Evolutionary conservation across 768 basidiomycete species (phyloP).

Genomic region (Pleurotus cornucopiae): DNA sequence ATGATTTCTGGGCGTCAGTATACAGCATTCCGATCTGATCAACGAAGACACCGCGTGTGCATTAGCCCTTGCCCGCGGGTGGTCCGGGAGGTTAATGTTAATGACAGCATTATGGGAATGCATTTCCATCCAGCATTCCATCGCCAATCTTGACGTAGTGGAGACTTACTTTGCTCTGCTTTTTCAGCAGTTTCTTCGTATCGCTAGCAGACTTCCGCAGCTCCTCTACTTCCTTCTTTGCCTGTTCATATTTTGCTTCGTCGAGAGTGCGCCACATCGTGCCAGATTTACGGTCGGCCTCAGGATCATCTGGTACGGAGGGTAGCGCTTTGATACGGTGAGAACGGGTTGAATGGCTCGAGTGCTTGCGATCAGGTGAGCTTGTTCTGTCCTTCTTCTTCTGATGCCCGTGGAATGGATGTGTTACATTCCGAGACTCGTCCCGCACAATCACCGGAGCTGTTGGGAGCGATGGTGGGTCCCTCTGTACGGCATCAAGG

Average conservation of each 20-base stretch:
- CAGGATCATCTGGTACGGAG: background rate
- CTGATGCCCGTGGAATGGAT: background rate
- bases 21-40: background rate
- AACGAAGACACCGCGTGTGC: too few species aligned
- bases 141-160: too few species aligned
- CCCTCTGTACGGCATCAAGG: background rate
- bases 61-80: too few species aligned
- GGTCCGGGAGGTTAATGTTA: too few species aligned
- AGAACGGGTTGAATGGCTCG: background rate
- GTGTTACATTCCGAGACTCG: background rate
- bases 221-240: slow-evolving; percentile 54
- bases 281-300: background rate
- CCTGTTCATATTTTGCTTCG: slow-evolving; percentile 44
- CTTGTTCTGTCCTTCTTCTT: background rate
- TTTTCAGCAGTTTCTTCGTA: slow-evolving; percentile 45
- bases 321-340: background rate
- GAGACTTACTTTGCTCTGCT: slow-evolving; percentile 50
- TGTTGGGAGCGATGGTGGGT: background rate
- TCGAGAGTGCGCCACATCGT: slow-evolving; percentile 17
- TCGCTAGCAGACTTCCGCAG: slow-evolving; percentile 47
- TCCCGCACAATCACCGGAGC: background rate
- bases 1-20: slow-evolving; percentile 6
- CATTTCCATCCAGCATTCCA: too few species aligned
- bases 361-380: background rate
- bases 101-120: too few species aligned